Evolutionary conservation across 257 asterid genomes (phyloP), one percentile per base, ranked within the genome.

Genomic region (Solanum tarapatanum): DNA sequence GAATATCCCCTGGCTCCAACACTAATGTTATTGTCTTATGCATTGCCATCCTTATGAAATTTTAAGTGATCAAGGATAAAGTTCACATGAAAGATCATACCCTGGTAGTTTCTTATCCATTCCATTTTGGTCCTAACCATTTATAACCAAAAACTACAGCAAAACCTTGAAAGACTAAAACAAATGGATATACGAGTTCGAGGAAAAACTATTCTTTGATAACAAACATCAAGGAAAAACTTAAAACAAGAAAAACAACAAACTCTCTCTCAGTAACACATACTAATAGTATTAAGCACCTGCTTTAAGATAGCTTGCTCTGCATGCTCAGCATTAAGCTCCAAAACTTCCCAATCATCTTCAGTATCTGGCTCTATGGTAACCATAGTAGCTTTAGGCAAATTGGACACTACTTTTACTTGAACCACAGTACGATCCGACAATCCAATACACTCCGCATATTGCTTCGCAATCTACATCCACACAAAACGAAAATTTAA

Each of bases 331-430:
- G 99, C 89, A 90, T 97, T 97, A 82, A 97, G 99, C 92, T 97
- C 99, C 94, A 97, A 87, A 88, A 96, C 93, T 93, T 97, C 99
- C 99, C 99, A 97, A 91, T 96, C 99, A 89, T 97, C 99, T 93
- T 96, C 99, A 2, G 99, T 96, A 55, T 90, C 98, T 3, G 99
- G 99, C 90, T 97, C 99, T 24, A 96, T 86, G 43, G 98, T 92
- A 90, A 97, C 99, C 36, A 94, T 90, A 30, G 93, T 92, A 19
- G 99, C 99, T 90, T 95, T 93, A 30, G 98, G 95, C 73, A 97
- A 88, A 91, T 94, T 94, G 87, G 94, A 92, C 28, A 91, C 88
- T 28, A 94, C 94, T 74, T 93, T 92, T 86, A 97, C 97, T 87
- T 73, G 94, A 87, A 96, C 99, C 69, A 88, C 87, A 23, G 96